Percentiles rank a stretch among this genome's conserved stretches.
phyloP scores from a whole-genome alignment of 306 rosid genomes.

The Erythrophleum fordii region DNA sequence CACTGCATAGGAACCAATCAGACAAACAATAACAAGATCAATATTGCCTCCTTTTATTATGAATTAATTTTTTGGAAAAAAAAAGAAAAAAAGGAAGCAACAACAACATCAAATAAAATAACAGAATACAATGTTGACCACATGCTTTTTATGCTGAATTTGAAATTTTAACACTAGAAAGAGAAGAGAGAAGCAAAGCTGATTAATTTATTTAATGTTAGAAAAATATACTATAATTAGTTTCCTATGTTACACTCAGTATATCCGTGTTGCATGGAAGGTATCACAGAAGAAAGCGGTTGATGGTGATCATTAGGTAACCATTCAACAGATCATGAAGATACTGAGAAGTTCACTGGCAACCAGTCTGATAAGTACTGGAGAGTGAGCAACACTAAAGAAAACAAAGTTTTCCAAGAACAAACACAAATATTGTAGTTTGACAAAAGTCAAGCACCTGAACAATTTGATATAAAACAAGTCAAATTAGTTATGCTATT shows the following conservation, averaged over 20 bases:
- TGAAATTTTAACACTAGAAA: not conserved
- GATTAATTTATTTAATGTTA: not conserved
- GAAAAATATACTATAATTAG: not conserved
- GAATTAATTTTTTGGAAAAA: too few species aligned
- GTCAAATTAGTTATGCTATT: not conserved
- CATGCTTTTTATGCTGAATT: not conserved
- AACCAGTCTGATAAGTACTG: not conserved
- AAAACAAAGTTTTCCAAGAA: not conserved
- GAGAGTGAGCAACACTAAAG: not conserved
- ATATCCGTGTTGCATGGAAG: not conserved
- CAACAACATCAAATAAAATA: not conserved
- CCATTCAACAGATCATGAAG: not conserved
- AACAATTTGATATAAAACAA: not conserved
- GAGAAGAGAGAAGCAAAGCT: not conserved
- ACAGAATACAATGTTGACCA: not conserved
- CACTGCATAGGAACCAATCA: conserved; percentile 57
- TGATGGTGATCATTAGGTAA: not conserved
- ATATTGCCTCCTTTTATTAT: not conserved
- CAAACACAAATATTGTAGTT: not conserved
- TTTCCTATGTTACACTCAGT: not conserved
- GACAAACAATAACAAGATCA: conserved; percentile 31
- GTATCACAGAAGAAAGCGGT: not conserved
- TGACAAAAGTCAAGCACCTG: not conserved
- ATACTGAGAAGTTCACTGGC: not conserved
- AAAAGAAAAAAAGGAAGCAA: not conserved